phyloP scores from a whole-genome alignment of 306 rosid species.

The Corylus americana region DNA sequence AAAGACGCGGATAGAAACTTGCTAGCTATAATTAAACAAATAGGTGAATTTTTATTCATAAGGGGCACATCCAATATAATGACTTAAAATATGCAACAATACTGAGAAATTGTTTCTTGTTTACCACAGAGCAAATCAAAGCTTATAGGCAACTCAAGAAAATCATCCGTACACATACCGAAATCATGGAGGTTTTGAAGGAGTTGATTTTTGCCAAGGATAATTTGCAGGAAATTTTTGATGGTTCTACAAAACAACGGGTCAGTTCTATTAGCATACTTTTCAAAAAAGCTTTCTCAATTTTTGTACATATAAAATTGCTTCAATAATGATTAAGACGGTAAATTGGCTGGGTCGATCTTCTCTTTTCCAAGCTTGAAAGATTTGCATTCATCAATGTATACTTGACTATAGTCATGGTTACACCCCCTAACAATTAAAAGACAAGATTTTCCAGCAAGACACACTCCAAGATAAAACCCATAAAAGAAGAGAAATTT shows the following conservation, averaged over 20 bases:
- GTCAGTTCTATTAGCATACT: slow-evolving; percentile 19
- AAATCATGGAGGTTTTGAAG: slow-evolving; percentile 35
- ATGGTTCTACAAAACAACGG: slow-evolving; percentile 40
- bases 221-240: slow-evolving; percentile 30
- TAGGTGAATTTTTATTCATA: neutral
- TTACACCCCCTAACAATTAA: no score
- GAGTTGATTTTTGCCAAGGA: slow-evolving; percentile 20
- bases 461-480: no score
- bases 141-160: neutral
- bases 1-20: slow-evolving; percentile 27
- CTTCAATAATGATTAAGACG: no score
- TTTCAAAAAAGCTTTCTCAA: no score
- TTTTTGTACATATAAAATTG: no score
- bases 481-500: no score
- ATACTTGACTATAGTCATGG: no score
- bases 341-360: no score
- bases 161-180: slow-evolving; percentile 32
- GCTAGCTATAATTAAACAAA: no score
- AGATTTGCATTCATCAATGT: no score
- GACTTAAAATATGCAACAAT: neutral
- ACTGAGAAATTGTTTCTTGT: neutral
- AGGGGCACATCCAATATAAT: neutral
- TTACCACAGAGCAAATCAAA: slow-evolving; percentile 23
- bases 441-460: no score
- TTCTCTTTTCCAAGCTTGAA: no score